Percentiles rank a stretch among this genome's conserved stretches.
These are phyloP conservation scores for Thielaviopsis punctulata DNA, from an alignment of 2,329 filamentous ascomycete genomes.

Conservation along the genomic window DNA sequence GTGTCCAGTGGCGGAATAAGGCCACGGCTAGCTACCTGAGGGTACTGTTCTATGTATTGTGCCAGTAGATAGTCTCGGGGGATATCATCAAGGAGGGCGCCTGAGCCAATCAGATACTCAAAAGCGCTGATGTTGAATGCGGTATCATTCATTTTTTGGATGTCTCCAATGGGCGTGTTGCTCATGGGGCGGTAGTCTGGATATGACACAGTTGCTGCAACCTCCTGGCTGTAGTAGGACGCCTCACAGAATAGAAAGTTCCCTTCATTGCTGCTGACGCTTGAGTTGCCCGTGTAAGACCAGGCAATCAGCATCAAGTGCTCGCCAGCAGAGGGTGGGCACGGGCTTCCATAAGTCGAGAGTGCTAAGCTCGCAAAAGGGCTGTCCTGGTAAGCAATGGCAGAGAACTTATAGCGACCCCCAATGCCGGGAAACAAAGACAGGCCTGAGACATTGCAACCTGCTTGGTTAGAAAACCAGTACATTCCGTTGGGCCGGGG, in stretches of 20 bases:
- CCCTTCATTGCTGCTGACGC: constrained; percentile 6
- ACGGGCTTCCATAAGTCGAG: constrained; percentile 2
- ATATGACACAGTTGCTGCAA: constrained; percentile 22
- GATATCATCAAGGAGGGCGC: constrained; percentile 12
- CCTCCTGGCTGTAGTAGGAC: constrained; percentile 28
- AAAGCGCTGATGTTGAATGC: constrained; percentile 22
- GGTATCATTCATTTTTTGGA: constrained; percentile 11
- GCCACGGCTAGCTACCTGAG: constrained; percentile 8
- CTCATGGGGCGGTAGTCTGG: constrained; percentile 12
- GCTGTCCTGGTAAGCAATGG: constrained; percentile 26
- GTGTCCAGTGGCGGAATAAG: constrained; percentile 16
- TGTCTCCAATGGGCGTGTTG: background rate
- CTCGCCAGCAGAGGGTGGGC: constrained; percentile 18
- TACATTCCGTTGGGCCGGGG: constrained; percentile 4
- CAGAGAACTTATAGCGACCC: constrained; percentile 20
- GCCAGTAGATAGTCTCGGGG: constrained; percentile 16
- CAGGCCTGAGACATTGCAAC: constrained; percentile 19
- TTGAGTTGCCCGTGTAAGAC: constrained; percentile 14
- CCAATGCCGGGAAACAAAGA: constrained; percentile 4
- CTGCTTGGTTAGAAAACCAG: constrained; percentile 22
- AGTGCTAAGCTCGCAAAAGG: constrained; percentile 20
- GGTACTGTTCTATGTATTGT: constrained; percentile 16
- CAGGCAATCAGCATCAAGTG: constrained; percentile 23
- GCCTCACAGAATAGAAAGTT: constrained; percentile 27
- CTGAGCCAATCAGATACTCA: constrained; percentile 19